phyloP scores from a whole-genome alignment of 805 yeast genomes.

The Babjeviella inositovora region DNA sequence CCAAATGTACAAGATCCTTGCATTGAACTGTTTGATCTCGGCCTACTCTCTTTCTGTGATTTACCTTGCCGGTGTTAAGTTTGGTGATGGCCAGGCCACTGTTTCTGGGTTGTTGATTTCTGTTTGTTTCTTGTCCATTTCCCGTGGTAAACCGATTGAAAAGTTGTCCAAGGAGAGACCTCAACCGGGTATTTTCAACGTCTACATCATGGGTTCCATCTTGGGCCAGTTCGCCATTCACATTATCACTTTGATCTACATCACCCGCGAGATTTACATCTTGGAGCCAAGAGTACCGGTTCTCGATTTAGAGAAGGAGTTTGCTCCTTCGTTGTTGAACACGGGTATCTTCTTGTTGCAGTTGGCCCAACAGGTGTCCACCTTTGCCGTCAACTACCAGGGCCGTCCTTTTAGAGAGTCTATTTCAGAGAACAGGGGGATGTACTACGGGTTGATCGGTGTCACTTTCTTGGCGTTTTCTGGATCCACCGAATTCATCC shows the following conservation, averaged over 20 bases:
- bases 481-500: slow-evolving; percentile 88
- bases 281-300: slow-evolving; percentile 89
- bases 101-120: slow-evolving; percentile 85
- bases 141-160: slow-evolving; percentile 83
- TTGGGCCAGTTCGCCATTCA: slow-evolving; percentile 94
- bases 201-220: slow-evolving; percentile 94
- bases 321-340: slow-evolving; percentile 79
- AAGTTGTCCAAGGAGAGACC: slow-evolving; percentile 89
- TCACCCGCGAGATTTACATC: slow-evolving; percentile 69
- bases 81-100: slow-evolving; percentile 97
- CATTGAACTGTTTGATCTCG: slow-evolving; percentile 89
- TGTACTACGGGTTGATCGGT: slow-evolving; percentile 90
- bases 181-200: slow-evolving; percentile 91
- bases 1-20: slow-evolving; percentile 97
- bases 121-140: slow-evolving; percentile 88
- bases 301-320: slow-evolving; percentile 78
- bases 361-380: slow-evolving; percentile 91
- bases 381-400: slow-evolving; percentile 94
- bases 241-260: slow-evolving; percentile 64
- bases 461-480: slow-evolving; percentile 79
- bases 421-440: slow-evolving; percentile 81
- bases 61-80: slow-evolving; percentile 92
- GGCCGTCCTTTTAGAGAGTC: slow-evolving; percentile 94
- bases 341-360: slow-evolving; percentile 93
- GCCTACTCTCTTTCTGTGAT: slow-evolving; percentile 92